These are phyloP conservation scores for Pythium grandisporangium DNA, from an alignment of 352 stramenopile genomes.

Conservation along the genomic window DNA sequence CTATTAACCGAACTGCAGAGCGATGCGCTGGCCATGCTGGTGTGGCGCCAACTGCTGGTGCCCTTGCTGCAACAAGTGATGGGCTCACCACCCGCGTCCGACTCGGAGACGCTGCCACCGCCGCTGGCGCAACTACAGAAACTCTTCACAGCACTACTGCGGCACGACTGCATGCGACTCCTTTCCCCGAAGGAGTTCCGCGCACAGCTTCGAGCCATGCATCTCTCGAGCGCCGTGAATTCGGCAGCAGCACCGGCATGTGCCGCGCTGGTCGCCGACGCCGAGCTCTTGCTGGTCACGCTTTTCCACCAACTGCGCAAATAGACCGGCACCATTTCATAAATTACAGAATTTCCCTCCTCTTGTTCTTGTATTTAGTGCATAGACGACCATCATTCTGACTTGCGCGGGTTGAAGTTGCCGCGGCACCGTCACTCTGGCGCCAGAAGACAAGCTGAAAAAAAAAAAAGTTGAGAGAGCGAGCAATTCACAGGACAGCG, in stretches of 20 bases:
- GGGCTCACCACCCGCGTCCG: not conserved
- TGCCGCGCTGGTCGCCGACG: slow-evolving; percentile 21
- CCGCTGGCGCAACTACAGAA: not conserved
- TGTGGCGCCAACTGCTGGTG: slow-evolving; percentile 42
- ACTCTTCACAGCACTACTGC: slow-evolving; percentile 19
- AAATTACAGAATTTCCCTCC: too few species aligned
- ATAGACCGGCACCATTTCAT: too few species aligned
- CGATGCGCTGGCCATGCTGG: slow-evolving; percentile 28
- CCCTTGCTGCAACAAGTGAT: slow-evolving; percentile 11
- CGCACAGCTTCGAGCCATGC: slow-evolving; percentile 30
- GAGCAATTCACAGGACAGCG: too few species aligned
- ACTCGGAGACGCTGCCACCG: too few species aligned
- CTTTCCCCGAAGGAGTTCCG: slow-evolving; percentile 52
- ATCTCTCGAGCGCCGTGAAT: slow-evolving; percentile 30
- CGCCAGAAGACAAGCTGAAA: not conserved
- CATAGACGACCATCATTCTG: not conserved
- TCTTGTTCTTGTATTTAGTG: not conserved
- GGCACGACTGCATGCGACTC: slow-evolving; percentile 14
- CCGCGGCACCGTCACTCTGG: too few species aligned
- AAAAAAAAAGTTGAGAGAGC: too few species aligned
- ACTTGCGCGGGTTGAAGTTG: not conserved
- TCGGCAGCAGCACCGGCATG: too few species aligned
- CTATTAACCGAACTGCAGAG: slow-evolving; percentile 31
- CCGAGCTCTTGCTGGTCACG: slow-evolving; percentile 30
- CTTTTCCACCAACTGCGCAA: slow-evolving; percentile 36